phyloP scores from a whole-genome alignment of 441 rosid species.

The Cnidoscolus chayamansa region DNA sequence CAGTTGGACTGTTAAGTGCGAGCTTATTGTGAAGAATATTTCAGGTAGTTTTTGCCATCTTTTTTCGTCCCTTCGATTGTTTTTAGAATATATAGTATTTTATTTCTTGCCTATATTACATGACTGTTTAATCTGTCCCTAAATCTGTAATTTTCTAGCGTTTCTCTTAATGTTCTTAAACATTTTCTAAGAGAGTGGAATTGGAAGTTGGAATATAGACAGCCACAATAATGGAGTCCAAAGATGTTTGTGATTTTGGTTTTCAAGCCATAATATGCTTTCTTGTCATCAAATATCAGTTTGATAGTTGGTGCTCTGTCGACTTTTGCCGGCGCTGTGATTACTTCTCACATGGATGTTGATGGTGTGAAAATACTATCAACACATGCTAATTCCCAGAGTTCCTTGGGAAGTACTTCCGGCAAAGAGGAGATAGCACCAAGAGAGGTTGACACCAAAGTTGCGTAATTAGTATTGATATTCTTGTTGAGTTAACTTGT shows the following conservation, averaged over 20 bases:
- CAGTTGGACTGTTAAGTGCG: slow-evolving; percentile 45
- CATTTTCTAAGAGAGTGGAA: too few relatives aligned
- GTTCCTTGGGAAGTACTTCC: too few relatives aligned
- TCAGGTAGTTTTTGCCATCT: slow-evolving; percentile 41
- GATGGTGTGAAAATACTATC: neutral
- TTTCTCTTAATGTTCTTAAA: neutral
- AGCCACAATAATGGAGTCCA: too few relatives aligned
- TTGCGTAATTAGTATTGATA: neutral
- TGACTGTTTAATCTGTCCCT: neutral
- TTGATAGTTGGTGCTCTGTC: too few relatives aligned
- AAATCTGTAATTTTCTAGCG: neutral
- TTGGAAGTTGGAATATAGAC: too few relatives aligned
- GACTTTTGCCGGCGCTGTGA: too few relatives aligned
- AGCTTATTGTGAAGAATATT: slow-evolving; percentile 39
- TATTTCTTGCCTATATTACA: neutral
- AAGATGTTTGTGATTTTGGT: too few relatives aligned
- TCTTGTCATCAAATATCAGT: too few relatives aligned
- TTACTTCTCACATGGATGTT: too few relatives aligned
- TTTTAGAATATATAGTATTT: neutral
- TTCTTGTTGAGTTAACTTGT: neutral
- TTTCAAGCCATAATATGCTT: too few relatives aligned
- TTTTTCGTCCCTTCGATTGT: neutral
- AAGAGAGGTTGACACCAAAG: too few relatives aligned
- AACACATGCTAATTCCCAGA: neutral
- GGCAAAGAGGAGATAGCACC: too few relatives aligned